Evolutionary conservation across 441 rosid species (phyloP).

Genomic region (Mallotus repandus): DNA sequence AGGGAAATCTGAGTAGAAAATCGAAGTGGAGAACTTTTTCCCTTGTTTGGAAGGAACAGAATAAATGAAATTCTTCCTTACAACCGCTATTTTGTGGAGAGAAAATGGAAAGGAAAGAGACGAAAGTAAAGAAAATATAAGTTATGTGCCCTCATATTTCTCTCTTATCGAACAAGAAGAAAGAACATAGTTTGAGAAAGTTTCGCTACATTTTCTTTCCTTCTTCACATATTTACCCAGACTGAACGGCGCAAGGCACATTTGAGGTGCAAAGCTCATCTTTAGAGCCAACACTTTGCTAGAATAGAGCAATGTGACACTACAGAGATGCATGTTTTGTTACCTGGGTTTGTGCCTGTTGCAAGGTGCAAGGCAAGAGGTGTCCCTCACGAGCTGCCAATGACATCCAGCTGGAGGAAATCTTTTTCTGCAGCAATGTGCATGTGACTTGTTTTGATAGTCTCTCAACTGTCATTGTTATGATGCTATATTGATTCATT

Average conservation of each 20-base stretch:
- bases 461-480: neutral
- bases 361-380: neutral
- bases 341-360: neutral
- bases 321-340: neutral
- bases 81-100: neutral
- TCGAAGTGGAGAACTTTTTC: neutral
- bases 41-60: neutral
- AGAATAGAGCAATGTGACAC: neutral
- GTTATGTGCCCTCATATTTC: neutral
- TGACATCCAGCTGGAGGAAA: neutral
- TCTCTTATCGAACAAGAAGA: neutral
- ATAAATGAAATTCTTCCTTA: neutral
- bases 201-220: neutral
- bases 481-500: neutral
- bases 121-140: neutral
- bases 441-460: neutral
- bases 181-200: neutral
- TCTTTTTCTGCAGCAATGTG: neutral
- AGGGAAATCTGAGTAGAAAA: neutral
- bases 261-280: neutral
- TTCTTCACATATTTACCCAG: neutral
- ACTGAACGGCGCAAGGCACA: neutral
- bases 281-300: neutral
- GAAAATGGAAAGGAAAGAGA: neutral
- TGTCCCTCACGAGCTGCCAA: neutral